These are phyloP conservation scores for Colletotrichum musicola DNA, from an alignment of 2,329 filamentous ascomycete species.

Conservation along the genomic window DNA sequence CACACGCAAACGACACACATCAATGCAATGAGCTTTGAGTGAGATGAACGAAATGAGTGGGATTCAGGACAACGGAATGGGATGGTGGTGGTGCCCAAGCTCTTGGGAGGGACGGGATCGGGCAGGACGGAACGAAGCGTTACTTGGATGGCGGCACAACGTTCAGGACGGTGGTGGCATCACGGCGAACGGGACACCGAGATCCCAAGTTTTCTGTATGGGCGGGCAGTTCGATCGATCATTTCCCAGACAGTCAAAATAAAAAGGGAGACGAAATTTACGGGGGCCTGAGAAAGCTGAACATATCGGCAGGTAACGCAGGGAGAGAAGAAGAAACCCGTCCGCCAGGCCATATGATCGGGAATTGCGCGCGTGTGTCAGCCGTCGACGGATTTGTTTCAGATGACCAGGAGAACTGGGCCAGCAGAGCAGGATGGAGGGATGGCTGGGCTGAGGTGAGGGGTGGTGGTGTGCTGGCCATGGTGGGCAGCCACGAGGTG, in stretches of 20 bases:
- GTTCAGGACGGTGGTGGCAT: constrained; percentile 7
- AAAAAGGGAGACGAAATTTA: not conserved
- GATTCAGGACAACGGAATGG: not conserved
- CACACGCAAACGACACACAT: constrained; percentile 23
- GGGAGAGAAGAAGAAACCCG: not conserved
- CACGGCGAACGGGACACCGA: not conserved
- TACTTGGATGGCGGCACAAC: not conserved
- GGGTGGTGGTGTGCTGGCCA: constrained; percentile 4
- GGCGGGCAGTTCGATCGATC: not conserved
- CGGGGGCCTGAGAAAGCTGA: constrained; percentile 13
- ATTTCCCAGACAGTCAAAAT: not conserved
- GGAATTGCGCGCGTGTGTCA: constrained; percentile 29
- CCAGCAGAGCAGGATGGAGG: constrained; percentile 15
- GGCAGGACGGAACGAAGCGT: constrained; percentile 1
- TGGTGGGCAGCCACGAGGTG: constrained; percentile 2
- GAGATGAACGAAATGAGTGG: not conserved
- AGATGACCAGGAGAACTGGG: constrained; percentile 36
- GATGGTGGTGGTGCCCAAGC: not conserved
- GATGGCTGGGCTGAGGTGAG: not conserved
- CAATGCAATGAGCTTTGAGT: not conserved
- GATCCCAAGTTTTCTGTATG: not conserved
- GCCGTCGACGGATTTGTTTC: constrained; percentile 36
- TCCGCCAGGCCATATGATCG: constrained; percentile 14
- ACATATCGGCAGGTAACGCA: not conserved
- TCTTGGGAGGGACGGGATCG: constrained; percentile 20